Evolutionary conservation across 192 early-diverging fungal species (phyloP).

Genomic region (Entomortierella lignicola): DNA sequence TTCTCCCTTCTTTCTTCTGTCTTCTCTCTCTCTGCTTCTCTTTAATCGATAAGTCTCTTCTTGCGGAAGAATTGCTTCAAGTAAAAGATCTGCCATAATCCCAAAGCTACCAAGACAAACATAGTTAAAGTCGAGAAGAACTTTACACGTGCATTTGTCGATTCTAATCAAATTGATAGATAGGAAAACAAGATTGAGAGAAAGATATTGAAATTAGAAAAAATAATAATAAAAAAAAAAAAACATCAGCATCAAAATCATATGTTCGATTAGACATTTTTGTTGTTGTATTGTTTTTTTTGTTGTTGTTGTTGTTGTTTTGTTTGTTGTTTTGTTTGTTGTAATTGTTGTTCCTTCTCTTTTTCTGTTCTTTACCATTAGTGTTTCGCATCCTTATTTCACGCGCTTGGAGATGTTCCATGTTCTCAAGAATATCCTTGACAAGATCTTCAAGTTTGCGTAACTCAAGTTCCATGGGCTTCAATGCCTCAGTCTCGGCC

Average conservation of each 20-base stretch:
- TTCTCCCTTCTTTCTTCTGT: no score
- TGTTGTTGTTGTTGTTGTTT: no score
- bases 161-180: constrained; percentile 70
- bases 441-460: constrained; percentile 80
- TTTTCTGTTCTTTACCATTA: constrained; percentile 74
- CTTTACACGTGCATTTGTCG: constrained; percentile 89
- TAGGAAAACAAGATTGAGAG: constrained; percentile 16
- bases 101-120: constrained; percentile 74
- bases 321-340: no score
- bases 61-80: constrained; percentile 88
- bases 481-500: constrained; percentile 81
- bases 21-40: no score
- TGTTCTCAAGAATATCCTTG: constrained; percentile 83
- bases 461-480: constrained; percentile 91
- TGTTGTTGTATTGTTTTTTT: no score
- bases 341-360: no score
- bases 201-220: no score
- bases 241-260: not conserved
- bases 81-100: constrained; percentile 86
- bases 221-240: not conserved
- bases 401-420: constrained; percentile 84
- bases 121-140: constrained; percentile 84
- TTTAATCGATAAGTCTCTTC: constrained; percentile 86
- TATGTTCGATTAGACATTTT: not conserved
- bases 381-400: constrained; percentile 89